Evolutionary conservation across 2,329 filamentous ascomycete species (phyloP), one percentile per base, ranked within the genome.

Genomic region (Lasiodiplodia sp.): DNA sequence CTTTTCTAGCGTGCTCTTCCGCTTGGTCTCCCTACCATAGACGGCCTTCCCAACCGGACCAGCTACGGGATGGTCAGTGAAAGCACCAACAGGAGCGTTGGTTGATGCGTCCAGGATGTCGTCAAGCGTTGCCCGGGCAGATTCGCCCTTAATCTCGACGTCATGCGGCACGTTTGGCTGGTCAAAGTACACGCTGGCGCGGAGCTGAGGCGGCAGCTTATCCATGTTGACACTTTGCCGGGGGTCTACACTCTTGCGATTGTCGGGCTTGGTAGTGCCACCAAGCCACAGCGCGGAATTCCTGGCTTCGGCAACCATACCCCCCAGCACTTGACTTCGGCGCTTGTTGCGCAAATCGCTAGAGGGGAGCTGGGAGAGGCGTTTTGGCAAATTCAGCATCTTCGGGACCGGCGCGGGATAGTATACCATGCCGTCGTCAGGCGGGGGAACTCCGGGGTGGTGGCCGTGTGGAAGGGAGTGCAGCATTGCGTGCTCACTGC

Each of bases 361-460:
- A 66, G 91, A 87, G 10, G 91, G 89, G 65, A 89, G 86, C 74
- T 90, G 92, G 0, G 94, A 97, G 63, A 98, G 83, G 74, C 93
- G 92, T 55, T 94, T 93, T 0, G 96, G 96, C 14, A 99, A 83
- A 74, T 97, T 98, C 68, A 99, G 86, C 90, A 97, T 94, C 71
- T 92, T 90, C 3, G 96, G 96, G 2, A 99, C 96, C 1, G 93
- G 94, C 3, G 96, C 96, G 16, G 96, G 96, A 78, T 99, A 99
- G 80, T 91, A 98, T 11, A 97, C 88, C 92, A 98, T 97, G 73
- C 90, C 85, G 72, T 95, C 89, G 4, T 89, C 91, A 1, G 90
- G 90, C 31, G 86, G 83, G 1, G 88, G 88, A 6, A 72, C 72
- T 14, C 71, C 76, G 31, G 73, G 71, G 0, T 72, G 70, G 4